Percentiles rank a stretch among this genome's conserved stretches.
These are phyloP conservation scores for Fomitopsis schrenkii DNA, from an alignment of 1,284 basidiomycete genomes.

Conservation along the genomic window DNA sequence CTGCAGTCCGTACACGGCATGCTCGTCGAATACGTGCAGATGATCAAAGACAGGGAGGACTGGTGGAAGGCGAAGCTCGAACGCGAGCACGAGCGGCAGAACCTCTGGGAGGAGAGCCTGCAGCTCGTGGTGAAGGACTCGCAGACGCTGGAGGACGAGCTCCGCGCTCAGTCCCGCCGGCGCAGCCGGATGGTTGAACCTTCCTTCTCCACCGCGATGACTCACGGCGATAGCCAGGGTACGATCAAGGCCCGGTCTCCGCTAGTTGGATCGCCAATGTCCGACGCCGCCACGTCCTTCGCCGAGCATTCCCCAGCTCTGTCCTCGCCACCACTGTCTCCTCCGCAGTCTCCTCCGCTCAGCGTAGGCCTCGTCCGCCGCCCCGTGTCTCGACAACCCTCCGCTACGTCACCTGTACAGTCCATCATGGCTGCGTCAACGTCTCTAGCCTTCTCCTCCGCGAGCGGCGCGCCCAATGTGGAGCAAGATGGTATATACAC, in stretches of 20 bases:
- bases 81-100: conserved; percentile 70
- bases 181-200: conserved; percentile 47
- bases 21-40: conserved; percentile 67
- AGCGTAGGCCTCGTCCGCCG: neutral
- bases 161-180: conserved; percentile 58
- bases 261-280: neutral
- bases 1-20: conserved; percentile 56
- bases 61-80: conserved; percentile 68
- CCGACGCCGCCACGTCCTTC: neutral
- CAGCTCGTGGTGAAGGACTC: conserved; percentile 85
- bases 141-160: conserved; percentile 79
- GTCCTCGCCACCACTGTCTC: neutral
- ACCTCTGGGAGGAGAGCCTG: conserved; percentile 92
- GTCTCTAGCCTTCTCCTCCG: conserved; percentile 9
- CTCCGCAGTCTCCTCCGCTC: neutral
- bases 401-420: conserved; percentile 5
- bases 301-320: neutral
- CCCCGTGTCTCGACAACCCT: neutral
- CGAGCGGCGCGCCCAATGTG: neutral
- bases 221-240: conserved; percentile 6
- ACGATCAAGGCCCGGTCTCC: conserved; percentile 7
- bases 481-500: conserved; percentile 46
- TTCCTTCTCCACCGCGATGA: conserved; percentile 22
- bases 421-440: conserved; percentile 6
- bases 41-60: conserved; percentile 78